Evolutionary conservation across 2,329 filamentous ascomycete genomes (phyloP).

Genomic region (Talaromyces sp.): DNA sequence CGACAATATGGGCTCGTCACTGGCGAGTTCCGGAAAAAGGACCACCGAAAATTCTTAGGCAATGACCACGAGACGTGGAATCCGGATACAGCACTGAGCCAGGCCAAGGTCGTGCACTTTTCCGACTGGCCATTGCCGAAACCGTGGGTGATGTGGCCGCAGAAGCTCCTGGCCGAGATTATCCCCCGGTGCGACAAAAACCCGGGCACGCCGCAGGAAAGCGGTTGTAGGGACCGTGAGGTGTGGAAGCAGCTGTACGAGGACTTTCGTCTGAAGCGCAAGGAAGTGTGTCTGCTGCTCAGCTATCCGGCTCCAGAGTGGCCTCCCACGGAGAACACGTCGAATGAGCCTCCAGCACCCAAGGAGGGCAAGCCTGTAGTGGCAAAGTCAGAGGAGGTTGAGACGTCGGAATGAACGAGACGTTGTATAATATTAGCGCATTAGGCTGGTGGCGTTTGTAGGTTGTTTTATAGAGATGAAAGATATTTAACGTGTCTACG

Average conservation of each 20-base stretch:
- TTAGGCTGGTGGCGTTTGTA: neutral
- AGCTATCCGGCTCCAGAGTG: constrained; percentile 32
- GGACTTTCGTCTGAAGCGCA: constrained; percentile 29
- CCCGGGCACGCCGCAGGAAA: constrained; percentile 30
- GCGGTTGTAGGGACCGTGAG: constrained; percentile 32
- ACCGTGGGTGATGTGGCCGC: constrained; percentile 49
- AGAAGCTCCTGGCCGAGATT: constrained; percentile 24
- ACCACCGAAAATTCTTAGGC: constrained; percentile 51
- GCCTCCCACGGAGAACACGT: constrained; percentile 15
- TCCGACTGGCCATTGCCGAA: constrained; percentile 68
- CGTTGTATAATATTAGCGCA: neutral
- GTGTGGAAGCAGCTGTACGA: constrained; percentile 35
- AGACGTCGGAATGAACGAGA: neutral
- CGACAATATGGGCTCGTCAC: constrained; percentile 57
- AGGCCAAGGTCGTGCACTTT: constrained; percentile 66
- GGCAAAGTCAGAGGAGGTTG: neutral
- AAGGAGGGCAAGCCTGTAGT: neutral
- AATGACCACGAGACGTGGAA: constrained; percentile 53
- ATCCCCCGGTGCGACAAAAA: constrained; percentile 30
- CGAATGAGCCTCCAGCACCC: constrained; percentile 3
- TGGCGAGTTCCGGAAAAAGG: constrained; percentile 55
- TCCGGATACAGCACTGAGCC: constrained; percentile 49
- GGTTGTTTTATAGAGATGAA: neutral
- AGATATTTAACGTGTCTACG: neutral
- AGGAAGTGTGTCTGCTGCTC: constrained; percentile 31